Conservation (phyloP, 768 basidiomycete genomes). For the Rhodotorula sphaerocarpa region DNA sequence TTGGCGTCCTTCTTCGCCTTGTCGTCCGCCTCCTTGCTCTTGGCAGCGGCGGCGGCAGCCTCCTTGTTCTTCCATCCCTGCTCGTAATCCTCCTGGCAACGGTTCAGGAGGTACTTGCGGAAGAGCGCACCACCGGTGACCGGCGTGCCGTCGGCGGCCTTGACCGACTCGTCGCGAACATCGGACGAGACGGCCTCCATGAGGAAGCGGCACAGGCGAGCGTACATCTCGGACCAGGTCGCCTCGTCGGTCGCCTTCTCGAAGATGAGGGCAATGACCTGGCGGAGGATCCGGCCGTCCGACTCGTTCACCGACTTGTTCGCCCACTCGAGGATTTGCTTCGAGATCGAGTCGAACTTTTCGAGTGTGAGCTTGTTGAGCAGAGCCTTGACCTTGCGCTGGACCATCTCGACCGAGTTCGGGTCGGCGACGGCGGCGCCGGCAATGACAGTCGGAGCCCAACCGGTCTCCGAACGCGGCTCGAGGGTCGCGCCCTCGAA, state of each 20-base stretch:
- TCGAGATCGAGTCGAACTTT: conserved; percentile 88
- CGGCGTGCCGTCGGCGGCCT: conserved; percentile 71
- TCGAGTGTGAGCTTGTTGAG: conserved; percentile 97
- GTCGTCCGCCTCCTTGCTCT: conserved; percentile 75
- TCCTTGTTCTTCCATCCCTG: conserved; percentile 87
- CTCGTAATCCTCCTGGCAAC: conserved; percentile 97
- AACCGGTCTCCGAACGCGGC: conserved; percentile 23
- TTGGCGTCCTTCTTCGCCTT: conserved; percentile 60
- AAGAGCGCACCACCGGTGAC: conserved; percentile 88
- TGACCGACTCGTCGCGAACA: conserved; percentile 81
- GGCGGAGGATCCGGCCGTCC: conserved; percentile 86
- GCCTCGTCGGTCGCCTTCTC: conserved; percentile 97
- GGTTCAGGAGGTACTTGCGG: conserved; percentile 90
- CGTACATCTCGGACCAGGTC: conserved; percentile 95
- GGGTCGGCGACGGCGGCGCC: conserved; percentile 37
- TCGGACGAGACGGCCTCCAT: conserved; percentile 83
- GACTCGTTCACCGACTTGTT: conserved; percentile 87
- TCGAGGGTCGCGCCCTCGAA: conserved; percentile 28
- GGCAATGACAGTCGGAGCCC: conserved; percentile 21
- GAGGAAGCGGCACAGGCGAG: conserved; percentile 86
- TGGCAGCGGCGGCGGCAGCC: conserved; percentile 74
- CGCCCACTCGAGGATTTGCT: conserved; percentile 90
- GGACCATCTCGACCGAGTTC: conserved; percentile 74
- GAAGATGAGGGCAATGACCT: conserved; percentile 91
- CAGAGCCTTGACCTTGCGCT: conserved; percentile 81